Conservation (phyloP, 352 stramenopile genomes). For the Salisapilia sapeloensis region DNA sequence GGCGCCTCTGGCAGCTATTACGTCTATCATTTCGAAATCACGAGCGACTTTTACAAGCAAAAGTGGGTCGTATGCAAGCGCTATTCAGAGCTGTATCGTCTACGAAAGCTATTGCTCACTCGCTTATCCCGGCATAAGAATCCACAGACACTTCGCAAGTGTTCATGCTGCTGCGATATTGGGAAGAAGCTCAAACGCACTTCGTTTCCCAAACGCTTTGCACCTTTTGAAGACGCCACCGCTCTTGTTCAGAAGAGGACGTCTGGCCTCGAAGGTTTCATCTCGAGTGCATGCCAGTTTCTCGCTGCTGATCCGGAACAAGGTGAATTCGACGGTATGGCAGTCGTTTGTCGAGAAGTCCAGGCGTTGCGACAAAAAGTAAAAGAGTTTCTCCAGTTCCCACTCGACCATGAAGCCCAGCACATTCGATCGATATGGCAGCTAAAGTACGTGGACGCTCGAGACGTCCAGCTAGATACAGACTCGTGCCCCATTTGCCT, state of each 20-base stretch:
- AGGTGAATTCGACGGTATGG: constrained; percentile 18
- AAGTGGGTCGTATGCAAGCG: constrained; percentile 81
- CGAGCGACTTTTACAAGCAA: constrained; percentile 79
- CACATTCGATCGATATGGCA: constrained; percentile 65
- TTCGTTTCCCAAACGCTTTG: constrained; percentile 47
- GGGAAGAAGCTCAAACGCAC: constrained; percentile 46
- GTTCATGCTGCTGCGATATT: constrained; percentile 30
- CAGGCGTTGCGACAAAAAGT: constrained; percentile 38
- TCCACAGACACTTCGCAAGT: constrained; percentile 10
- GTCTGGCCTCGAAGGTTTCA: constrained; percentile 56
- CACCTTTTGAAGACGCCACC: constrained; percentile 55
- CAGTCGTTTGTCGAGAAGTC: constrained; percentile 44
- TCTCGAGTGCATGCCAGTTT: constrained; percentile 56
- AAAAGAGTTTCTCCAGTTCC: constrained; percentile 78
- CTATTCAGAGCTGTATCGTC: constrained; percentile 73
- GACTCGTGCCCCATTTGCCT: constrained; percentile 72
- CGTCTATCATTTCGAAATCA: constrained; percentile 76
- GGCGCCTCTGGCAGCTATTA: constrained; percentile 64
- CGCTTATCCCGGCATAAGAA: constrained; percentile 45
- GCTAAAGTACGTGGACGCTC: constrained; percentile 72
- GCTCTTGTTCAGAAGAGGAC: constrained; percentile 45
- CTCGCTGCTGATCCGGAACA: constrained; percentile 12
- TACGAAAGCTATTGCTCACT: constrained; percentile 54
- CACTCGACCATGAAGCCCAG: constrained; percentile 61
- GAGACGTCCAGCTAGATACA: constrained; percentile 64